Percentiles rank a stretch among this genome's conserved stretches.
phyloP scores from a whole-genome alignment of 164 flowering plant species.

The Liquidambar formosana region DNA sequence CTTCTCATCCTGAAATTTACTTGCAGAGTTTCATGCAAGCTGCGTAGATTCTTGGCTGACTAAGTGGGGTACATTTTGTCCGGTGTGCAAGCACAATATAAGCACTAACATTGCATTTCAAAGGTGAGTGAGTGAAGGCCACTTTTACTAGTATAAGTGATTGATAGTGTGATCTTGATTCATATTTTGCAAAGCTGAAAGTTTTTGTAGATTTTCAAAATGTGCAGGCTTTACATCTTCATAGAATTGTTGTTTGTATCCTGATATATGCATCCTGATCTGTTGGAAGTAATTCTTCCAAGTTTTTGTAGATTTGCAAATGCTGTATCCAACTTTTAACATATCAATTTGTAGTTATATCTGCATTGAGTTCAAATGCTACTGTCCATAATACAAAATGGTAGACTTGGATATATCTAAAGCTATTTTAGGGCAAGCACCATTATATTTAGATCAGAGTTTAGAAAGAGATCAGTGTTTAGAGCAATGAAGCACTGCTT shows the following conservation, averaged over 20 bases:
- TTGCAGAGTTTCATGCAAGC: constrained; percentile 56
- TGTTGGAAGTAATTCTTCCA: no score
- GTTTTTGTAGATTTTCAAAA: neutral
- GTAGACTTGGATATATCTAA: neutral
- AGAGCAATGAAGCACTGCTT: no score
- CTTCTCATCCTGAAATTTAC: neutral
- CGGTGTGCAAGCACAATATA: constrained; percentile 60
- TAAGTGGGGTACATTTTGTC: constrained; percentile 69
- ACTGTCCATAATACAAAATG: neutral
- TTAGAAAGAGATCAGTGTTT: no score
- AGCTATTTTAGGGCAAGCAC: neutral
- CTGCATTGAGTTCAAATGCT: neutral
- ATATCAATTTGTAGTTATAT: neutral
- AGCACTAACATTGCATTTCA: constrained; percentile 11
- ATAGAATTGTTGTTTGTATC: neutral
- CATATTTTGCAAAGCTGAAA: neutral
- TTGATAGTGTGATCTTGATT: neutral
- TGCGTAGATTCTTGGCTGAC: constrained; percentile 75
- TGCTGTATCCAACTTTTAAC: neutral
- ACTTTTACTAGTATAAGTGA: neutral
- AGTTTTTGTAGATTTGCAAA: neutral
- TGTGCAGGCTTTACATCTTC: neutral
- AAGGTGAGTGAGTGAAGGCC: constrained; percentile 18
- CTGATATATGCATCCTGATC: no score
- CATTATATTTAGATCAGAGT: no score